These are phyloP conservation scores for Penicillium fimorum DNA, from an alignment of 495 filamentous ascomycete species.

Conservation along the genomic window DNA sequence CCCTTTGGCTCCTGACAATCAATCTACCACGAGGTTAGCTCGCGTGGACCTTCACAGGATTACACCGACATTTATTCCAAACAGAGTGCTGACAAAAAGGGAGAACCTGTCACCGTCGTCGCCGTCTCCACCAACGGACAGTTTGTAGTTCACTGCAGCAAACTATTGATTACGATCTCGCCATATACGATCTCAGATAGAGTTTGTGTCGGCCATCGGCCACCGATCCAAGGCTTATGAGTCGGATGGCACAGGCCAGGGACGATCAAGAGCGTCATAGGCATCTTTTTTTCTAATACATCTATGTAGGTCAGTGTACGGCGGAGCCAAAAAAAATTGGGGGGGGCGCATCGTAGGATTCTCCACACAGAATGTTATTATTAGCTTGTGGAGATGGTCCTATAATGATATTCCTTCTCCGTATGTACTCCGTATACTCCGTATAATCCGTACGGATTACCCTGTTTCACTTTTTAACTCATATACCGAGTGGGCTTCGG, in stretches of 20 bases:
- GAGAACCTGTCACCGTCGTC: neutral
- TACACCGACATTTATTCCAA: conserved; percentile 6
- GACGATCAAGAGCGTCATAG: conserved; percentile 1
- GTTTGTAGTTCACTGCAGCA: neutral
- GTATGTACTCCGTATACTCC: neutral
- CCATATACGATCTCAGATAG: conserved; percentile 11
- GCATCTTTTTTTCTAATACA: neutral
- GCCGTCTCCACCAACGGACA: neutral
- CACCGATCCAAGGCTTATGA: conserved; percentile 18
- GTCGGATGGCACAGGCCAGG: conserved; percentile 10
- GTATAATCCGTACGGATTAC: neutral
- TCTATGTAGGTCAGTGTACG: neutral
- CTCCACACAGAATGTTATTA: neutral
- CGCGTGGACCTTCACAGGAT: neutral
- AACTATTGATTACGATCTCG: neutral
- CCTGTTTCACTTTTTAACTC: neutral
- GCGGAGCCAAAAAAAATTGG: neutral
- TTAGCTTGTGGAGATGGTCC: neutral
- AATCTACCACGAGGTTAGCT: conserved; percentile 5
- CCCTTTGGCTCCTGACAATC: conserved; percentile 13
- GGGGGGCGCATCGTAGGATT: neutral
- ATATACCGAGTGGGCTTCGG: neutral
- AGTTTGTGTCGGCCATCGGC: conserved; percentile 16
- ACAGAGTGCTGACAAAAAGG: neutral
- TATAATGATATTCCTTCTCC: neutral